Conservation (phyloP, 202 grass and related monocot species). For the Digitaria exilis region DNA sequence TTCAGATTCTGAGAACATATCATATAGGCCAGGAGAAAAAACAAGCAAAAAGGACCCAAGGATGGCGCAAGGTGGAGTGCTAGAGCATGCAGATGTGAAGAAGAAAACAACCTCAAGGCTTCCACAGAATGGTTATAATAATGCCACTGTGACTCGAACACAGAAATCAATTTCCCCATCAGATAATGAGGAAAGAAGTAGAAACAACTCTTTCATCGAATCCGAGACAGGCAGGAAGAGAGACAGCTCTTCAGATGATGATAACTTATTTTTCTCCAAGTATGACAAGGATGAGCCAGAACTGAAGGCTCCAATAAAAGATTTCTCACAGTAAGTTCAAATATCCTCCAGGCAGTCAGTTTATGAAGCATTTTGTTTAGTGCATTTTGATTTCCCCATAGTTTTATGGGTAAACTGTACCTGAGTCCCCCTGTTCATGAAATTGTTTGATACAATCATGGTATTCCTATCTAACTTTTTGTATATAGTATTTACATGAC, state of each 20-base stretch:
- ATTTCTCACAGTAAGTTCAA: constrained; percentile 78
- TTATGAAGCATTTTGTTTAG: constrained; percentile 32
- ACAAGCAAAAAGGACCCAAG: constrained; percentile 47
- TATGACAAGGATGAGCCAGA: constrained; percentile 89
- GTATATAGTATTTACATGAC: background rate
- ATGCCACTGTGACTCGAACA: constrained; percentile 34
- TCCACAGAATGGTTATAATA: constrained; percentile 50
- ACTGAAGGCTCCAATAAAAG: constrained; percentile 83
- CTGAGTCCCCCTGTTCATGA: background rate
- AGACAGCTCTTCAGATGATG: constrained; percentile 76
- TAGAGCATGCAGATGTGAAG: constrained; percentile 54
- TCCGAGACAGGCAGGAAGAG: constrained; percentile 44
- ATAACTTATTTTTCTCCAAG: constrained; percentile 83
- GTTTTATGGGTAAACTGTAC: background rate
- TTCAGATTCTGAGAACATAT: constrained; percentile 51
- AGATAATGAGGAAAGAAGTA: constrained; percentile 60
- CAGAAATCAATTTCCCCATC: constrained; percentile 59
- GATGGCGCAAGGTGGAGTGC: constrained; percentile 34
- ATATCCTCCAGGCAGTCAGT: constrained; percentile 5
- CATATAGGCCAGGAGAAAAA: constrained; percentile 46
- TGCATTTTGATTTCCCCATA: constrained; percentile 8
- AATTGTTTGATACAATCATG: constrained; percentile 39
- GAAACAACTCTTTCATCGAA: constrained; percentile 53
- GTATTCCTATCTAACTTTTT: constrained; percentile 19
- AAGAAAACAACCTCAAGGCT: constrained; percentile 42